phyloP scores from a whole-genome alignment of 345 rosid genomes.

The Theobroma cacao region DNA sequence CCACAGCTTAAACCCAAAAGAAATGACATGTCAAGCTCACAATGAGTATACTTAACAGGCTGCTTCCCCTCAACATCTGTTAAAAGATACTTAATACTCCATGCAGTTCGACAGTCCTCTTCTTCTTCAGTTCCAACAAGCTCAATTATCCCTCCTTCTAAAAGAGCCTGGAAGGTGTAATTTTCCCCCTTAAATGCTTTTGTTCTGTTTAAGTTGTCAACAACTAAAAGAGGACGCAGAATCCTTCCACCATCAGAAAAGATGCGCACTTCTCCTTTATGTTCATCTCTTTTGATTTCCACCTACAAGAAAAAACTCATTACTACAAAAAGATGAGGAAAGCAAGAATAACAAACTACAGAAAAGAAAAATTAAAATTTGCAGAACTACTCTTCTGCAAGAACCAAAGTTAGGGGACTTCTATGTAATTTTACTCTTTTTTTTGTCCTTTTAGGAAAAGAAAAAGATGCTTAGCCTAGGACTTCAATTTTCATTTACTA shows the following conservation, averaged over 20 bases:
- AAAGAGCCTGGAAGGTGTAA: slow-evolving; percentile 47
- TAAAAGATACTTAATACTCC: slow-evolving; percentile 61
- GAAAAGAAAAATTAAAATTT: background rate
- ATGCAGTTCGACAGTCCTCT: slow-evolving; percentile 76
- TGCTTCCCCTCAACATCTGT: slow-evolving; percentile 31
- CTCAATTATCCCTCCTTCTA: slow-evolving; percentile 75
- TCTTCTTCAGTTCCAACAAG: slow-evolving; percentile 86
- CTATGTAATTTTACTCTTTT: background rate
- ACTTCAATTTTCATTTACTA: background rate
- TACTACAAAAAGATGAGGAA: background rate
- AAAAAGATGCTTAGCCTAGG: background rate
- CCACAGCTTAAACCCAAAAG: slow-evolving; percentile 85
- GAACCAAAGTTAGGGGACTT: background rate
- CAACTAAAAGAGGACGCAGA: slow-evolving; percentile 84
- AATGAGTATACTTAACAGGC: slow-evolving; percentile 55
- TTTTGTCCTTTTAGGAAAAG: background rate
- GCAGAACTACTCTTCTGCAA: background rate
- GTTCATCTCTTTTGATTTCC: slow-evolving; percentile 75
- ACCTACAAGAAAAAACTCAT: slow-evolving; percentile 43
- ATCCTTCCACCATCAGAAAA: slow-evolving; percentile 87
- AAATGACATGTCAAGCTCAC: slow-evolving; percentile 83
- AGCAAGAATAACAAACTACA: slow-evolving; percentile 4
- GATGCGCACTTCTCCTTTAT: slow-evolving; percentile 68
- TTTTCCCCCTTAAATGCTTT: slow-evolving; percentile 46
- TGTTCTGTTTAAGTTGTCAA: slow-evolving; percentile 54